Evolutionary conservation across 805 yeast species (phyloP).

Genomic region (Debaryomyces prosopidis): DNA sequence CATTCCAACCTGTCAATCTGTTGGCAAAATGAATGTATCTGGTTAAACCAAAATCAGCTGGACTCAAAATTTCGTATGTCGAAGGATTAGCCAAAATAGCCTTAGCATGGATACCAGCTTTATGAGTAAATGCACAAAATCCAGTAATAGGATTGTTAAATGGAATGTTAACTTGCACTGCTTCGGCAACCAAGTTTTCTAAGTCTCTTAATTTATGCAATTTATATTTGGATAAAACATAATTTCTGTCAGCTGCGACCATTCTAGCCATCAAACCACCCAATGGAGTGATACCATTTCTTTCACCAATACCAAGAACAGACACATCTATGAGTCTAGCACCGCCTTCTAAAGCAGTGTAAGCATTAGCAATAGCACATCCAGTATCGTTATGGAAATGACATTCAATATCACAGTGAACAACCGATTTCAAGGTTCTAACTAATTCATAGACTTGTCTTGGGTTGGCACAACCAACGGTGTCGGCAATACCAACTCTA

Average conservation of each 20-base stretch:
- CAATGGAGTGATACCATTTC: constrained; percentile 96
- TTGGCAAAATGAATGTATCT: constrained; percentile 98
- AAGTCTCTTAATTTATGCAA: constrained; percentile 93
- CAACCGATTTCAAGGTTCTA: constrained; percentile 89
- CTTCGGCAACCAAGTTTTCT: constrained; percentile 95
- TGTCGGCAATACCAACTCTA: constrained; percentile 98
- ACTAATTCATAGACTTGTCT: constrained; percentile 97
- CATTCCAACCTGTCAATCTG: constrained; percentile 98
- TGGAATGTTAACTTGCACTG: constrained; percentile 95
- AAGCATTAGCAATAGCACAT: constrained; percentile 97
- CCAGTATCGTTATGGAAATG: constrained; percentile 99
- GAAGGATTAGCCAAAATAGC: constrained; percentile 98
- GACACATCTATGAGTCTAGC: constrained; percentile 93
- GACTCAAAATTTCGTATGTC: constrained; percentile 95
- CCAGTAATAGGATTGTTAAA: constrained; percentile 99
- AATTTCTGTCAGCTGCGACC: constrained; percentile 98
- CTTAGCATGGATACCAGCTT: constrained; percentile 99
- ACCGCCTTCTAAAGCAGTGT: constrained; percentile 97
- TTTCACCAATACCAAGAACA: constrained; percentile 97
- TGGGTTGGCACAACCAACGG: constrained; percentile 99
- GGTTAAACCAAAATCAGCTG: constrained; percentile 92
- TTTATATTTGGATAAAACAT: constrained; percentile 91
- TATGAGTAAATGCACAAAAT: constrained; percentile 98
- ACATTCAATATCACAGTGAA: constrained; percentile 95
- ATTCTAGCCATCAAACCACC: constrained; percentile 99